Base-by-base conservation (phyloP, 768 basidiomycete genomes). In the Tricholoma furcatifolium region DNA sequence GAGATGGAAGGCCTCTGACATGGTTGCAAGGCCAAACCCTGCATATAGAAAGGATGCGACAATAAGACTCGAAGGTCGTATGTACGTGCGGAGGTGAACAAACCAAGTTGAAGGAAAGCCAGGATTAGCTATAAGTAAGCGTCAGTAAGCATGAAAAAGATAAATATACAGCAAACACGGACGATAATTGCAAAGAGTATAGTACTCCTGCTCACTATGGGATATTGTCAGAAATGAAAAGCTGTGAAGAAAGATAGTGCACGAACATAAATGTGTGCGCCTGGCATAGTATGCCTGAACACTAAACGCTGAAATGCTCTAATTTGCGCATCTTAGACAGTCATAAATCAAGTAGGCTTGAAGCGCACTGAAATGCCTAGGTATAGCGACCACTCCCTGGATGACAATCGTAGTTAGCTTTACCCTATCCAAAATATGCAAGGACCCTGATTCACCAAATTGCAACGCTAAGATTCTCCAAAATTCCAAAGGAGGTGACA, bases 301-400 rank as follows among this genome's bases (percentile, higher is more conserved):
- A n/a, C 18, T 48, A 20, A 48, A 48, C 21, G 47, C 47, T 4
- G 47, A 15, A 5, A 45, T 7, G 15, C 44, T 45, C 44, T 45
- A 8, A 12, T 15, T 18, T 14, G 45, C 27, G 32, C 6, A 5
- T 36, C 11, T 34, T 9, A 35, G 31, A 47, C 31, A 3, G 18
- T 21, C 17, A 21, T 8, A 14, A 47, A 47, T 10, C 17, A 34
- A 23, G 23, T 2, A 34, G 5, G 14, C 21, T 23, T 20, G 24
- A 14, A 24, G 20, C 47, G 20, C n/a, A 48, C 47, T 14, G 47
- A 48, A 27, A 48, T 34, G 21, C 47, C 47, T 8, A 48, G 21
- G 27, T 48, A 48, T 9, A 48, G 38, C n/a, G 47, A 48, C 47
- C 47, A 48, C 21, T 48, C 47, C 47, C 47, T 48, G 35, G 6